Percentiles rank a stretch among this genome's conserved stretches.
Conservation (phyloP, 345 rosid species). For the Mercurialis annua region DNA sequence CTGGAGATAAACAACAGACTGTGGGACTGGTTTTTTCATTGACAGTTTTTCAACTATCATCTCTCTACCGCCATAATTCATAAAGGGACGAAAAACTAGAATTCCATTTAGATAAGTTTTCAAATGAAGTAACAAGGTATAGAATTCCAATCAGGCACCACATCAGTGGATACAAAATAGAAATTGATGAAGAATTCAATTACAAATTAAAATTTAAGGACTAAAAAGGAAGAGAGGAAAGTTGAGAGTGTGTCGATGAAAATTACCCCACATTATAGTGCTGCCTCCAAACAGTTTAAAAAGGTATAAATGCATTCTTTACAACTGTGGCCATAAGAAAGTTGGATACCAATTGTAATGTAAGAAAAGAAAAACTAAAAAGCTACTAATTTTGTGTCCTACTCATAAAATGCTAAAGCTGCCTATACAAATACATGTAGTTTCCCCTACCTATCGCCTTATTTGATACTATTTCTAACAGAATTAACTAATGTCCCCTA, state of each 20-base stretch:
- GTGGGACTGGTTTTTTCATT: constrained; percentile 48
- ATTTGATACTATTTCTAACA: constrained; percentile 26
- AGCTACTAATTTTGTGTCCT: constrained; percentile 18
- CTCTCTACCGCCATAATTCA: no score
- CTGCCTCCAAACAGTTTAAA: constrained; percentile 12
- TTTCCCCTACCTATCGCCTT: constrained; percentile 32
- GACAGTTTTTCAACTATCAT: constrained; percentile 40
- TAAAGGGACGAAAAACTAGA: no score
- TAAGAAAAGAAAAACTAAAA: constrained; percentile 14
- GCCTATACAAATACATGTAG: constrained; percentile 38
- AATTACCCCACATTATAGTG: no score
- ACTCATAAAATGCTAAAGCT: constrained; percentile 30
- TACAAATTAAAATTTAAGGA: neutral
- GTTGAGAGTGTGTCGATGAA: no score
- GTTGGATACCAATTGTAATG: constrained; percentile 12
- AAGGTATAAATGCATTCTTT: constrained; percentile 19
- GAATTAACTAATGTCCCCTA: constrained; percentile 26
- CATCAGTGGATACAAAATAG: no score
- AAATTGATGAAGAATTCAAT: neutral
- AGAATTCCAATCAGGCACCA: no score
- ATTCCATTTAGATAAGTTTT: no score
- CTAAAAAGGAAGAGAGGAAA: no score
- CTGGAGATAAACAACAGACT: constrained; percentile 52
- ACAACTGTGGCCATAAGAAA: constrained; percentile 21
- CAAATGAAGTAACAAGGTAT: no score